Evolutionary conservation across 2,329 filamentous ascomycete genomes (phyloP), one percentile per base, ranked within the genome.

Genomic region (Hymenoscyphus fraxineus): DNA sequence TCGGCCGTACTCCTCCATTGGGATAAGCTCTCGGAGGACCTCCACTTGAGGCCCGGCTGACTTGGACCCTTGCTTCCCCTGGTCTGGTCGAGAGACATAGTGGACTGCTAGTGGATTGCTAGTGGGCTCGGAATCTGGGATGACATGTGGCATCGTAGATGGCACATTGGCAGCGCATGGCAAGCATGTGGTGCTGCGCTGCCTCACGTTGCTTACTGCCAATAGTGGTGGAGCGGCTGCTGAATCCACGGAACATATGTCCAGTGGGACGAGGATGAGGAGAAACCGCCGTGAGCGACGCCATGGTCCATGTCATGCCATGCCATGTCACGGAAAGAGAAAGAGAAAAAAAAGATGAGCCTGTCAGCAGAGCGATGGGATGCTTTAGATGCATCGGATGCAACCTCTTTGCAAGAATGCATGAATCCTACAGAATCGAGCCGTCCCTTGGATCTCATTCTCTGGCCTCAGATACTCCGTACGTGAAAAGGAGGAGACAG

Each of bases 111-210:
- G 27, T 27, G 9, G 6, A 44, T n/a, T n/a, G n/a, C n/a, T 19
- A 9, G 16, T 47, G 44, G 9, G 7, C n/a, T 19, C 19, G 9
- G 6, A 44, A 44, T 19, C 41, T 44, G 41, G n/a, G n/a, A 19
- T 51, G 47, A 51, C 47, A 51, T 51, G 47, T 51, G 47, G 47
- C 47, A 51, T 51, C 47, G 47, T 19, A 51, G 47, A 27, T 27
- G 22, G 22, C n/a, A n/a, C n/a, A n/a, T n/a, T 51, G 44, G 44
- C n/a, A 27, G n/a, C 19, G 44, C 47, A 54, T 54, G 47, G 47
- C 47, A 27, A 54, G 47, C 47, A 54, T 54, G 47, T 54, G 47
- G 44, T 47, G 44, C n/a, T 47, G 41, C 3, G 6, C 35, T 35
- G 35, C 35, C 35, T 10, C 6, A 35, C 27, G 27, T 35, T 35